Evolutionary conservation across 1,139 yeast genomes (phyloP).

Genomic region (Yarrowia galli): DNA sequence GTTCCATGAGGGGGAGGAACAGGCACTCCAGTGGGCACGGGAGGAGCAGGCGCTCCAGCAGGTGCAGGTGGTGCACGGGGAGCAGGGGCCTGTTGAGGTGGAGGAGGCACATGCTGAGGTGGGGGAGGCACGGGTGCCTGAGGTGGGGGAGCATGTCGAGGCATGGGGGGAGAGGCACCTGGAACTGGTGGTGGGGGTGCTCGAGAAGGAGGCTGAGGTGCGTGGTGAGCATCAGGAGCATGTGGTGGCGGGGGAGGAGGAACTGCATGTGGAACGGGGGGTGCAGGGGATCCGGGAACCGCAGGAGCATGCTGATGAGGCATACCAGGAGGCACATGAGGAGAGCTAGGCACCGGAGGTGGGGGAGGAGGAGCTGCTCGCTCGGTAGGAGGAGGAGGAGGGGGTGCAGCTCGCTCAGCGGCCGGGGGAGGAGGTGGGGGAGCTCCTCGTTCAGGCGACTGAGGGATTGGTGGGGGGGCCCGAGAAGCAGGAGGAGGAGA

Average conservation of each 20-base stretch:
- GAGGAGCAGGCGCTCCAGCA: constrained; percentile 41
- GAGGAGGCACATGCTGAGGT: constrained; percentile 43
- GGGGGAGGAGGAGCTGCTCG: constrained; percentile 44
- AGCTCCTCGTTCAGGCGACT: constrained; percentile 39
- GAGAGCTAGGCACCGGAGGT: constrained; percentile 41
- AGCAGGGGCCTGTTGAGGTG: constrained; percentile 40
- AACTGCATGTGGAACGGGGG: constrained; percentile 43
- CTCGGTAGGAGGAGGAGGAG: constrained; percentile 42
- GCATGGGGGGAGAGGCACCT: constrained; percentile 42
- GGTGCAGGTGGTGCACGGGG: constrained; percentile 42
- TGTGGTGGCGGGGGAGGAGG: constrained; percentile 44
- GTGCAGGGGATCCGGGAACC: constrained; percentile 44
- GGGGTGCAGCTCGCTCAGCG: constrained; percentile 45
- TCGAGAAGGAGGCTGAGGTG: constrained; percentile 40
- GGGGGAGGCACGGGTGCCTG: constrained; percentile 43
- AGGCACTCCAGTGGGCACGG: constrained; percentile 40
- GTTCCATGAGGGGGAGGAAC: constrained; percentile 41
- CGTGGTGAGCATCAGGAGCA: constrained; percentile 41
- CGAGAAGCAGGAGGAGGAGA: constrained; percentile 43
- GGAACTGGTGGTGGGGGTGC: constrained; percentile 44
- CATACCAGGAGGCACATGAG: constrained; percentile 39
- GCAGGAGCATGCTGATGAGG: constrained; percentile 44
- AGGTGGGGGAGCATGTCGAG: constrained; percentile 42
- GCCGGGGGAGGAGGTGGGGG: constrained; percentile 42
- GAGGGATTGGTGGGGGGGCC: constrained; percentile 43